Evolutionary conservation across 495 filamentous ascomycete species (phyloP).

Genomic region (Lophiotrema nucula): DNA sequence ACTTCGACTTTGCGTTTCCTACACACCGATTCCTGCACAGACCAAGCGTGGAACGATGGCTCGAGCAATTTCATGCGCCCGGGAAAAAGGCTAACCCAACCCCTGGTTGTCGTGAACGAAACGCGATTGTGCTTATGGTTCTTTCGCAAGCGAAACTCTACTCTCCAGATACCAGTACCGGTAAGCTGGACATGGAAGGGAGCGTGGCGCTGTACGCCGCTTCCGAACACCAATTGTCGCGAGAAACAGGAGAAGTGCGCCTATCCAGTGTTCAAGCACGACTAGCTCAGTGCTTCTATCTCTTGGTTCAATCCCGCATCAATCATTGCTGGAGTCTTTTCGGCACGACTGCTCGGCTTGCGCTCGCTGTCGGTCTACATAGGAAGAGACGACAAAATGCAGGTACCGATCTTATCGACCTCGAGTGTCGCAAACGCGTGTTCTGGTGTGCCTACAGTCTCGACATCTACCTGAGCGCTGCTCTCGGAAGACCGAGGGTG

Average conservation of each 20-base stretch:
- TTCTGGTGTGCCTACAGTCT: neutral
- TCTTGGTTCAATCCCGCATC: neutral
- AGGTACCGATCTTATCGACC: neutral
- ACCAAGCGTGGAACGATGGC: conserved; percentile 39
- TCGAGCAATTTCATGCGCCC: conserved; percentile 39
- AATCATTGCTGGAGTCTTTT: neutral
- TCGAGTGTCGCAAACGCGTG: neutral
- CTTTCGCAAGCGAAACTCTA: conserved; percentile 25
- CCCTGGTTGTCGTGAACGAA: conserved; percentile 4
- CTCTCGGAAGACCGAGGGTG: neutral
- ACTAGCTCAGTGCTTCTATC: neutral
- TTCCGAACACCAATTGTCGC: neutral
- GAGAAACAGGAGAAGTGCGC: neutral
- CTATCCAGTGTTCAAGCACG: neutral
- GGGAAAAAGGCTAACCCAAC: conserved; percentile 10
- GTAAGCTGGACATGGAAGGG: neutral
- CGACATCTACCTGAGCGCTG: neutral
- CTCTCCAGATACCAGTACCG: conserved; percentile 3
- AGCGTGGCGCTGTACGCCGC: conserved; percentile 1
- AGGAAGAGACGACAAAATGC: neutral
- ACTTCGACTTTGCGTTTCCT: conserved; percentile 42
- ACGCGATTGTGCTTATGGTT: conserved; percentile 26
- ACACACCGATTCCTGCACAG: conserved; percentile 42
- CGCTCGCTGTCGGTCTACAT: neutral
- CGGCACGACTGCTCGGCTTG: neutral